phyloP scores from a whole-genome alignment of 2,329 filamentous ascomycete species.

The Ceratocystiopsis brevicomis region DNA sequence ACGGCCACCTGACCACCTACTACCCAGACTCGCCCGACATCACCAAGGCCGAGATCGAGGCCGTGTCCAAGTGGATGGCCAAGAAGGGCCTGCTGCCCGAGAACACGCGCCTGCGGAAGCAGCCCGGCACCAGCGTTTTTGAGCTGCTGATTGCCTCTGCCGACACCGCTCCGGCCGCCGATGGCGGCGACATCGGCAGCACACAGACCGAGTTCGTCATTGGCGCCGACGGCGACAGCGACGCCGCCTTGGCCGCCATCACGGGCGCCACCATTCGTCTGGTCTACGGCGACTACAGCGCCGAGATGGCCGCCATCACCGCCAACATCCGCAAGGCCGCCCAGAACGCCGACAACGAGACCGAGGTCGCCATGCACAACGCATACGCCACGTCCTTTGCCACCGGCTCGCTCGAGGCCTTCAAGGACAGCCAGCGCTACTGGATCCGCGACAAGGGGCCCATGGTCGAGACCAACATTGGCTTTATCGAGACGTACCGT shows the following conservation, averaged over 20 bases:
- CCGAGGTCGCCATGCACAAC: slow-evolving; percentile 51
- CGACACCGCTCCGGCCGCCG: slow-evolving; percentile 34
- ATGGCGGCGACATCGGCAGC: slow-evolving; percentile 46
- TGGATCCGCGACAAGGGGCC: slow-evolving; percentile 76
- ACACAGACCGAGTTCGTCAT: slow-evolving; percentile 43
- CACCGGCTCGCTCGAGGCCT: slow-evolving; percentile 53
- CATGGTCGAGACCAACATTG: slow-evolving; percentile 61
- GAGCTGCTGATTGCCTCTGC: slow-evolving; percentile 60
- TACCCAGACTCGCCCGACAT: slow-evolving; percentile 61
- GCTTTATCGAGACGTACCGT: slow-evolving; percentile 72
- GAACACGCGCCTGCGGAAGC: slow-evolving; percentile 59
- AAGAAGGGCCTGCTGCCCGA: slow-evolving; percentile 49
- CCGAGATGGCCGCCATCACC: slow-evolving; percentile 52
- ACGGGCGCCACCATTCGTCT: slow-evolving; percentile 51
- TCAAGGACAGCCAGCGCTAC: slow-evolving; percentile 61
- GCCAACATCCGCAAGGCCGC: slow-evolving; percentile 49
- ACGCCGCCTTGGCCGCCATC: slow-evolving; percentile 29
- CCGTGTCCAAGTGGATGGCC: slow-evolving; percentile 54
- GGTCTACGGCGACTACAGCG: slow-evolving; percentile 54
- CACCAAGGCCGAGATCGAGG: slow-evolving; percentile 54
- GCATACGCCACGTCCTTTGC: slow-evolving; percentile 61
- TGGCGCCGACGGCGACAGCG: slow-evolving; percentile 29
- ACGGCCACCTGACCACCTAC: slow-evolving; percentile 64
- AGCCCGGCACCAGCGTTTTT: slow-evolving; percentile 31
- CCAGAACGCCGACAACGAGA: slow-evolving; percentile 53